phyloP scores from a whole-genome alignment of 2,329 filamentous ascomycete genomes.

The Penicillium sp. region DNA sequence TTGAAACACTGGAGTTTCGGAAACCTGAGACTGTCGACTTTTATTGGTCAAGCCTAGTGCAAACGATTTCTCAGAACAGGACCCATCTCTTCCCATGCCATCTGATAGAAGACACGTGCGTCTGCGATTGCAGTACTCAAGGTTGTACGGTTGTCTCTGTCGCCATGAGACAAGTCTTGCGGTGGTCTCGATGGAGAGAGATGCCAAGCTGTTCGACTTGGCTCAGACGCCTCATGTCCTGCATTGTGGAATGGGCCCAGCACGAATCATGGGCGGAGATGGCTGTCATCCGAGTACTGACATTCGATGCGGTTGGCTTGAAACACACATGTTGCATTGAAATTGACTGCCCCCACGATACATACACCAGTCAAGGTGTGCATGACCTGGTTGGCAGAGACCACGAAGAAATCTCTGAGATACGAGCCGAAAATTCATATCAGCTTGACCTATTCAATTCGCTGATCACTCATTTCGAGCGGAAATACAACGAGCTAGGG shows the following conservation, averaged over 20 bases:
- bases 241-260: neutral
- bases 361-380: neutral
- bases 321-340: conserved; percentile 1
- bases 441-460: neutral
- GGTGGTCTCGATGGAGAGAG: neutral
- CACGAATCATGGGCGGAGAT: no score
- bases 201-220: neutral
- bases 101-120: neutral
- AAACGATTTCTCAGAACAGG: neutral
- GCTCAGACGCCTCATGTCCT: neutral
- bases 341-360: neutral
- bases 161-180: neutral
- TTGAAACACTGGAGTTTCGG: neutral
- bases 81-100: neutral
- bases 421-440: neutral
- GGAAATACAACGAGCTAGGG: neutral
- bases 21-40: neutral
- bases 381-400: neutral
- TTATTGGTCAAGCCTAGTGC: neutral
- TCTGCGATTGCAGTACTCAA: neutral
- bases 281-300: neutral
- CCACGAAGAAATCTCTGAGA: neutral
- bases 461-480: neutral
- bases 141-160: neutral
- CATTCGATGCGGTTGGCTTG: neutral